Conservation (phyloP, 208 protist genomes). For the Crithidia bombi region DNA sequence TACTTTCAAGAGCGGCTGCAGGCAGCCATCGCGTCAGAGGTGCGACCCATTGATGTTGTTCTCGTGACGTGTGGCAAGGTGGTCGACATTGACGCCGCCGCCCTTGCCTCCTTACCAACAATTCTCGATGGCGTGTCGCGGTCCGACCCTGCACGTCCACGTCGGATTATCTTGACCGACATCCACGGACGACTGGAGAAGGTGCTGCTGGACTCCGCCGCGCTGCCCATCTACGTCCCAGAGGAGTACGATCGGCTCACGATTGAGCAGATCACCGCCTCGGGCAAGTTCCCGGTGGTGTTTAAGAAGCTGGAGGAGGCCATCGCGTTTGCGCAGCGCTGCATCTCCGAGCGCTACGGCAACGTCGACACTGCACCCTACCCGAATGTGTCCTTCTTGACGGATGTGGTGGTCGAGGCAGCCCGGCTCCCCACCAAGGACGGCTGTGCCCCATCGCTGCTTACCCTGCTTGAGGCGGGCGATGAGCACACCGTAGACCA, state of each 20-base stretch:
- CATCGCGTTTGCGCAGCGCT: constrained; percentile 50
- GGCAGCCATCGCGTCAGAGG: constrained; percentile 39
- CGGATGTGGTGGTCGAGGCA: constrained; percentile 47
- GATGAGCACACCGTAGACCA: background rate
- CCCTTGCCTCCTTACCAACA: constrained; percentile 34
- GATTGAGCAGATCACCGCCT: constrained; percentile 36
- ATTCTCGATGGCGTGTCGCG: constrained; percentile 36
- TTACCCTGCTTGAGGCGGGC: constrained; percentile 23
- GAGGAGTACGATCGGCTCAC: constrained; percentile 54
- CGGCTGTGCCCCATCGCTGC: constrained; percentile 14
- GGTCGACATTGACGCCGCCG: constrained; percentile 60
- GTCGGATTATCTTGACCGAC: constrained; percentile 52
- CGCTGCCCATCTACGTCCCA: constrained; percentile 51
- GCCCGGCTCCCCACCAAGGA: constrained; percentile 30
- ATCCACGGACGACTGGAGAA: constrained; percentile 58
- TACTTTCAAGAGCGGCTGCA: constrained; percentile 58
- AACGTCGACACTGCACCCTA: constrained; percentile 59
- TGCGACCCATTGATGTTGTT: constrained; percentile 57
- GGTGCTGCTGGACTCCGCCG: constrained; percentile 43
- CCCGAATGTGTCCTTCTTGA: constrained; percentile 57
- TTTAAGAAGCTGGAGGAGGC: constrained; percentile 53
- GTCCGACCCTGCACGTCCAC: constrained; percentile 26
- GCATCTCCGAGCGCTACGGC: constrained; percentile 50
- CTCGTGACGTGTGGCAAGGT: constrained; percentile 57
- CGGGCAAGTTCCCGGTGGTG: constrained; percentile 52